These are phyloP conservation scores for Candida gigantensis DNA, from an alignment of 1,139 yeast species.

Conservation along the genomic window DNA sequence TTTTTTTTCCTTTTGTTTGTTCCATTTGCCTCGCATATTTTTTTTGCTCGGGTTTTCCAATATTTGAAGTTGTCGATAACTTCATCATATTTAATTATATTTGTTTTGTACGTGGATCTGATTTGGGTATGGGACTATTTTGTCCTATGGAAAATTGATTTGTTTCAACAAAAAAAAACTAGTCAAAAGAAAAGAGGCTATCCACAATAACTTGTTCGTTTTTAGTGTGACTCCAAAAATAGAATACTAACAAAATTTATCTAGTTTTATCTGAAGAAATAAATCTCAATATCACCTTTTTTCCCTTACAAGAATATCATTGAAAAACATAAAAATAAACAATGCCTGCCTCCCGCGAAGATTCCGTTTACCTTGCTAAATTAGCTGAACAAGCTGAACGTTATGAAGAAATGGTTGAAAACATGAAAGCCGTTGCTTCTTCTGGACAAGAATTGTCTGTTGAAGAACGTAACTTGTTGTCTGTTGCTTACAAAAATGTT, in stretches of 20 bases:
- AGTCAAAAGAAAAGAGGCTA: too few species aligned
- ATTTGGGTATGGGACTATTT: too few species aligned
- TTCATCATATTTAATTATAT: too few species aligned
- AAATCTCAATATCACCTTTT: constrained; percentile 4
- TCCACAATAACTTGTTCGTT: too few species aligned
- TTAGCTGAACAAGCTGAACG: constrained; percentile 99
- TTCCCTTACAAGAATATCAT: not conserved
- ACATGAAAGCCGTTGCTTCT: constrained; percentile 96
- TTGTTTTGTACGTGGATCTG: too few species aligned
- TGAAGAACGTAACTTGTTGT: constrained; percentile 95
- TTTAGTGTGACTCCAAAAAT: too few species aligned
- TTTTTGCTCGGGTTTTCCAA: too few species aligned
- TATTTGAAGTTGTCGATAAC: too few species aligned
- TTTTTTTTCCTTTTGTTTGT: too few species aligned
- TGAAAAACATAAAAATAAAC: constrained; percentile 8
- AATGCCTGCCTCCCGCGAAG: constrained; percentile 93
- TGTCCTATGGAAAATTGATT: too few species aligned
- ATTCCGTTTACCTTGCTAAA: constrained; percentile 97
- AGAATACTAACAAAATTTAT: not conserved
- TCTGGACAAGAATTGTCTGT: constrained; percentile 94
- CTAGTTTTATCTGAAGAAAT: constrained; percentile 6
- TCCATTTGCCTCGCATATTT: too few species aligned
- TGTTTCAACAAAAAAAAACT: too few species aligned
- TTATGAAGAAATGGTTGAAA: constrained; percentile 99
- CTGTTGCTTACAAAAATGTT: constrained; percentile 97